A percentile compares a stretch with the other conserved stretches of the same genome.
Evolutionary conservation across 2,329 filamentous ascomycete species (phyloP).

Genomic region (Apiospora sp.): DNA sequence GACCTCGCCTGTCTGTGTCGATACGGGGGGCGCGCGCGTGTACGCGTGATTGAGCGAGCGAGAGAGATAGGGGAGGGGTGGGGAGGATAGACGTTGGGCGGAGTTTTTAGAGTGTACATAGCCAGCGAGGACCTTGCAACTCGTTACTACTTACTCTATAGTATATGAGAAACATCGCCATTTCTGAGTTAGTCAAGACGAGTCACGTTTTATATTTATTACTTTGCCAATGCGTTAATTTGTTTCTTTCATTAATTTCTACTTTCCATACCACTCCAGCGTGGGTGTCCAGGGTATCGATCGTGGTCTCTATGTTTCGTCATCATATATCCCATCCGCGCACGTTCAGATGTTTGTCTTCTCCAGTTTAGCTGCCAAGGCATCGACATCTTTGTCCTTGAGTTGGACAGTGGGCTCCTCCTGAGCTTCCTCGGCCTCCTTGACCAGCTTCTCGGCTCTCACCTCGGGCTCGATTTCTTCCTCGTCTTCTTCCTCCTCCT

Average conservation of each 20-base stretch:
- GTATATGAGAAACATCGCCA: slow-evolving; percentile 27
- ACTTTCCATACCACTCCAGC: slow-evolving; percentile 20
- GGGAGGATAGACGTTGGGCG: slow-evolving; percentile 13
- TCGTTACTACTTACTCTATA: slow-evolving; percentile 19
- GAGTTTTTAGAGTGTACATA: slow-evolving; percentile 28
- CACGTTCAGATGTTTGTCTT: slow-evolving; percentile 67
- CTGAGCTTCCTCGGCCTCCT: slow-evolving; percentile 76
- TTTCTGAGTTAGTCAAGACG: slow-evolving; percentile 7
- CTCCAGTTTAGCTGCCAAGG: slow-evolving; percentile 75
- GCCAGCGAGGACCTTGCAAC: slow-evolving; percentile 20
- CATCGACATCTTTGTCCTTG: slow-evolving; percentile 82
- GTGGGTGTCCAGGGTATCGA: slow-evolving; percentile 23
- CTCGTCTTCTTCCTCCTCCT: slow-evolving; percentile 73
- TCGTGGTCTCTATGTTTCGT: slow-evolving; percentile 24
- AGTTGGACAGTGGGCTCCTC: slow-evolving; percentile 75
- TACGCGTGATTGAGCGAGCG: not conserved
- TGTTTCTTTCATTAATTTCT: slow-evolving; percentile 12
- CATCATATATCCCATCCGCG: slow-evolving; percentile 6
- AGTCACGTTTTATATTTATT: not conserved
- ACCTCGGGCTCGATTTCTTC: slow-evolving; percentile 68
- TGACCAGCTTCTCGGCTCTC: slow-evolving; percentile 72
- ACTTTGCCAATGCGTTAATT: not conserved
- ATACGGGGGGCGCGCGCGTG: not conserved
- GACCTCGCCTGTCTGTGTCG: not conserved
- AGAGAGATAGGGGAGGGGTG: not conserved